Evolutionary conservation across 176 grass and related monocot genomes (phyloP).

Genomic region (Oryza officinalis): DNA sequence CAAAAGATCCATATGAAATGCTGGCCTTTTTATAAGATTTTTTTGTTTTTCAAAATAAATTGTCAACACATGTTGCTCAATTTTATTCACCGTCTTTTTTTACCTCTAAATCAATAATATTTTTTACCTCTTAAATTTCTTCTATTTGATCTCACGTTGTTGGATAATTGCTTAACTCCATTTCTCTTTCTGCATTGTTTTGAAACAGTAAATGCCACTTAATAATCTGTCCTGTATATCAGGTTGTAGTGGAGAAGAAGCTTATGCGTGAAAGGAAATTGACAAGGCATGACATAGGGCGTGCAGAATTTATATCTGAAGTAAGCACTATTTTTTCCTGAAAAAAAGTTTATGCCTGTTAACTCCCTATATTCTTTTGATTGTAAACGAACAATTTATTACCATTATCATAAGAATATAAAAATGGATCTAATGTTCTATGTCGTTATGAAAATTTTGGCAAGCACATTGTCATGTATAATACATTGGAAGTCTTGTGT

Average conservation of each 20-base stretch:
- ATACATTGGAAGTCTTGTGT: too few relatives aligned
- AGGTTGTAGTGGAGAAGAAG: conserved; percentile 70
- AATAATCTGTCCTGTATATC: not conserved
- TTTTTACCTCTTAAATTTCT: too few relatives aligned
- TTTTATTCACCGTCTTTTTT: not conserved
- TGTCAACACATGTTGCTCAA: not conserved
- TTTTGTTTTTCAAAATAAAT: too few relatives aligned
- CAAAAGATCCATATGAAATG: too few relatives aligned
- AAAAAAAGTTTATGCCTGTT: too few relatives aligned
- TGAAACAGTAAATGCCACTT: not conserved
- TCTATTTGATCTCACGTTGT: not conserved
- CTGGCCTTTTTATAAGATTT: too few relatives aligned
- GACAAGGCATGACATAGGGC: conserved; percentile 59
- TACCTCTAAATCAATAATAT: not conserved
- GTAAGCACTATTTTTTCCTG: conserved; percentile 19
- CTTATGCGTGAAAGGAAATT: conserved; percentile 66
- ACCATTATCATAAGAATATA: too few relatives aligned
- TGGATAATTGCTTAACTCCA: not conserved
- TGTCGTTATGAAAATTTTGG: too few relatives aligned
- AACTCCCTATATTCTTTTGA: too few relatives aligned
- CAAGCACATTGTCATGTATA: too few relatives aligned
- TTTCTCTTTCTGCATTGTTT: not conserved
- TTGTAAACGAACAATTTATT: too few relatives aligned
- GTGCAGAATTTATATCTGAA: conserved; percentile 52
- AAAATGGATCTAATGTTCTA: too few relatives aligned